These are phyloP conservation scores for Nicotiana sylvestris DNA, from an alignment of 257 asterid genomes.

Conservation along the genomic window DNA sequence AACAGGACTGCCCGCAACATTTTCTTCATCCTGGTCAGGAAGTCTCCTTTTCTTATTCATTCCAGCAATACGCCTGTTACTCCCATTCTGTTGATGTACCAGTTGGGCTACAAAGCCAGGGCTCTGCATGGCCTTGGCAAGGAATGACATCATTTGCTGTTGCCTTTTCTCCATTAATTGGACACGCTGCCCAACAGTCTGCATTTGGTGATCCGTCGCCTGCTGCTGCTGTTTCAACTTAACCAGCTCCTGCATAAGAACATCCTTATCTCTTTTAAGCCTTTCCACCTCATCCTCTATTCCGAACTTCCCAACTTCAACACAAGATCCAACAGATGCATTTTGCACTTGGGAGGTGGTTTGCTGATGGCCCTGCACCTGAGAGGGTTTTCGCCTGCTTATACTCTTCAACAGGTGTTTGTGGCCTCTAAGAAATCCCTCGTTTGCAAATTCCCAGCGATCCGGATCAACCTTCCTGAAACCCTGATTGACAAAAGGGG, in stretches of 20 bases:
- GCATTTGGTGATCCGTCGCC: conserved; percentile 58
- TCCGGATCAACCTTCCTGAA: conserved; percentile 70
- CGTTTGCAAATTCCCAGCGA: conserved; percentile 62
- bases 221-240: conserved; percentile 78
- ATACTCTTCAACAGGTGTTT: conserved; percentile 58
- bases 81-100: conserved; percentile 56
- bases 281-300: conserved; percentile 69
- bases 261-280: conserved; percentile 69
- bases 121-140: conserved; percentile 82
- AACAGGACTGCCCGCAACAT: conserved; percentile 26
- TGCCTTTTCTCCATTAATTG: conserved; percentile 75
- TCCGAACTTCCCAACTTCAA: conserved; percentile 64
- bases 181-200: conserved; percentile 68
- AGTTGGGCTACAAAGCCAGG: conserved; percentile 72
- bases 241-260: conserved; percentile 82
- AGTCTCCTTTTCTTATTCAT: conserved; percentile 71
- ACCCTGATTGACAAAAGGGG: conserved; percentile 41
- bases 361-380: conserved; percentile 38
- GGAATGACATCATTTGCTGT: conserved; percentile 83
- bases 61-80: conserved; percentile 47
- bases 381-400: conserved; percentile 57
- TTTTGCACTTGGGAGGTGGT: conserved; percentile 30
- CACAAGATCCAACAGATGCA: conserved; percentile 46
- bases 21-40: conserved; percentile 55
- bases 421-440: conserved; percentile 57